Evolutionary conservation across 2,329 filamentous ascomycete species (phyloP), one percentile per base, ranked within the genome.

Genomic region (Clonostachys rosea): DNA sequence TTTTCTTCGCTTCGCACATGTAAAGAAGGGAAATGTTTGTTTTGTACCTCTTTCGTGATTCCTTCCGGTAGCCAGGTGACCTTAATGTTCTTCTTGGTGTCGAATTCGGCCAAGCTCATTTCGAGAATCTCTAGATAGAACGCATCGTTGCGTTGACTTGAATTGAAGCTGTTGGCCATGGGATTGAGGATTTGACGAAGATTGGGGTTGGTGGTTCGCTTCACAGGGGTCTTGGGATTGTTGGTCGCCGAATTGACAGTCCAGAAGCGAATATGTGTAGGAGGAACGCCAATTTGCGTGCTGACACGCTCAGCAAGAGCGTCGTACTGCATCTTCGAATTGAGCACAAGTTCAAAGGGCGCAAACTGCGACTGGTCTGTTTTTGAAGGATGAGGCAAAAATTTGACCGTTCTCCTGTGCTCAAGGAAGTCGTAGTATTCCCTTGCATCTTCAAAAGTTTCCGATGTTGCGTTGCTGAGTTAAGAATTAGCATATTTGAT

Each of bases 121-220:
- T 99, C 94, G 39, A 99, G 72, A 30, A 97, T 82, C 64, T 99
- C 94, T 61, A 91, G 99, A 65, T 86, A 97, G 45, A 99, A 74
- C 1, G 86, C 82, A 65, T 97, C 92, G 17, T 78, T 70, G 47
- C 84, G 79, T 60, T 91, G 87, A 34, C 78, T 83, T 48, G 79
- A 79, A 55, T 84, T 87, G 44, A 86, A 78, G 11, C 78, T 78
- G 14, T 63, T 57, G 46, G 88, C 89, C 45, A 85, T 81, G 11
- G 88, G 85, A 51, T 82, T 84, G 14, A 99, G 76, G 41, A 97
- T 95, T 52, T 82, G 84, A 45, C 80, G 78, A 12, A 99, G 73
- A n/a, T 78, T 95, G 49, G 86, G 80, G 50, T 81, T 79, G 63
- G 77, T 64, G 64, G 81, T 62, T 11, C 90, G 86, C 68, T 94